phyloP scores from a whole-genome alignment of 495 filamentous ascomycete species.

The Daldinia concentrica region DNA sequence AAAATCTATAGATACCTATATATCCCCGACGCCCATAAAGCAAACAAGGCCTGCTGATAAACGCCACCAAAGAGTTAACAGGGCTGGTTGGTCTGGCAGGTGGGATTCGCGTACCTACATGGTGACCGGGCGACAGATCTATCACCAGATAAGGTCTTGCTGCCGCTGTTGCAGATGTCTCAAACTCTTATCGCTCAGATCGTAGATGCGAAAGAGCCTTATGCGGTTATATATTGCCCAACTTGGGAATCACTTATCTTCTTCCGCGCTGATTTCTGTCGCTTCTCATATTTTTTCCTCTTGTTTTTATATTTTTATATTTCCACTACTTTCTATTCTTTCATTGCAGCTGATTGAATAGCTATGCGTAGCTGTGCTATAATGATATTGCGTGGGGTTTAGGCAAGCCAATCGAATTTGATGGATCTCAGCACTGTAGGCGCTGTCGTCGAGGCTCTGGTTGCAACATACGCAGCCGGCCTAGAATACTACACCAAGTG shows the following conservation, averaged over 20 bases:
- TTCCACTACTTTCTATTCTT: neutral
- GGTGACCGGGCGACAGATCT: constrained; percentile 9
- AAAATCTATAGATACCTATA: constrained; percentile 6
- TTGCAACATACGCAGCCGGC: constrained; percentile 46
- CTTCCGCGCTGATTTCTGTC: neutral
- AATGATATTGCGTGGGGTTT: constrained; percentile 14
- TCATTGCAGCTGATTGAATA: neutral
- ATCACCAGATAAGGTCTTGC: constrained; percentile 25
- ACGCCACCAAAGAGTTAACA: constrained; percentile 17
- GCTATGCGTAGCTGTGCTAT: constrained; percentile 3
- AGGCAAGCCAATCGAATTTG: constrained; percentile 17
- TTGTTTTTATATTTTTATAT: neutral
- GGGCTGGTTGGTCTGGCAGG: constrained; percentile 4
- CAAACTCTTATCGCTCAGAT: constrained; percentile 17
- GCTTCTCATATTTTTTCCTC: neutral
- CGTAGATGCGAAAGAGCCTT: constrained; percentile 6
- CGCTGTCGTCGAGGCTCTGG: constrained; percentile 45
- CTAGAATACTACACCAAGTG: constrained; percentile 50
- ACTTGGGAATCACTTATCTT: constrained; percentile 1
- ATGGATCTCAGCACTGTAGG: constrained; percentile 50
- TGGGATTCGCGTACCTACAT: constrained; percentile 9
- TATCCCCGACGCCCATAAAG: neutral
- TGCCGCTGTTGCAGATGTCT: constrained; percentile 8
- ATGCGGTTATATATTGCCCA: neutral
- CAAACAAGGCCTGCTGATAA: constrained; percentile 28